These are phyloP conservation scores for Aquilaria malaccensis DNA, from an alignment of 345 rosid genomes.

Conservation along the genomic window DNA sequence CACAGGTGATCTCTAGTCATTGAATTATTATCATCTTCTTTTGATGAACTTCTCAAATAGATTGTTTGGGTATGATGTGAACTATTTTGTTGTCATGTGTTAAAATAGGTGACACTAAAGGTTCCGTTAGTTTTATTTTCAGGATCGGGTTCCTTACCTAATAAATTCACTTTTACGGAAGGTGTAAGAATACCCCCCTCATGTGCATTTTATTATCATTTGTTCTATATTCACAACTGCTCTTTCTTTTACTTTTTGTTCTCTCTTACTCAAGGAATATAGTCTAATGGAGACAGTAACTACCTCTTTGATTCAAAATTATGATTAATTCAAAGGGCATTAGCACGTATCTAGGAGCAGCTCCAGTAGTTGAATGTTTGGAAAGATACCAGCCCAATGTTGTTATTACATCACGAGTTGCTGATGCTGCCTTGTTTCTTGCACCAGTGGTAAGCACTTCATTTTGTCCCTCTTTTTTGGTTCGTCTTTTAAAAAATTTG, in stretches of 20 bases:
- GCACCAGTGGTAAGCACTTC: constrained; percentile 73
- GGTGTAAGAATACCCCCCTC: constrained; percentile 47
- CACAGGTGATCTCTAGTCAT: background rate
- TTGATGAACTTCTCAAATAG: background rate
- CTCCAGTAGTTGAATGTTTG: constrained; percentile 87
- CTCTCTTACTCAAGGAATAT: constrained; percentile 4
- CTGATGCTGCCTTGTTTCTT: constrained; percentile 87
- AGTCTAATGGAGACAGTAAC: background rate
- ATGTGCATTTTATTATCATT: constrained; percentile 6
- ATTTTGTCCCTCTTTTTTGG: background rate
- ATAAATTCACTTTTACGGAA: constrained; percentile 24
- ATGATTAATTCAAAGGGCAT: constrained; percentile 44
- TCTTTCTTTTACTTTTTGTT: background rate
- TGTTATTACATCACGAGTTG: constrained; percentile 74
- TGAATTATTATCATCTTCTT: background rate
- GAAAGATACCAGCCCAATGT: constrained; percentile 79
- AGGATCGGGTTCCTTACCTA: constrained; percentile 34
- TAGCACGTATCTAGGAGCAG: constrained; percentile 93
- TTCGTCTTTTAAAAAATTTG: background rate
- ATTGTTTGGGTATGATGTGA: background rate
- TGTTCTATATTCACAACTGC: background rate
- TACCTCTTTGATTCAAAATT: constrained; percentile 5
- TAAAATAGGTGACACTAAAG: background rate
- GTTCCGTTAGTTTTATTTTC: constrained; percentile 9
- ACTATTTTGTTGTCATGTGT: background rate